A percentile compares a stretch with the other conserved stretches of the same genome.
Conservation (phyloP, 495 filamentous ascomycete species). For the Penicillium longicatenatum region DNA sequence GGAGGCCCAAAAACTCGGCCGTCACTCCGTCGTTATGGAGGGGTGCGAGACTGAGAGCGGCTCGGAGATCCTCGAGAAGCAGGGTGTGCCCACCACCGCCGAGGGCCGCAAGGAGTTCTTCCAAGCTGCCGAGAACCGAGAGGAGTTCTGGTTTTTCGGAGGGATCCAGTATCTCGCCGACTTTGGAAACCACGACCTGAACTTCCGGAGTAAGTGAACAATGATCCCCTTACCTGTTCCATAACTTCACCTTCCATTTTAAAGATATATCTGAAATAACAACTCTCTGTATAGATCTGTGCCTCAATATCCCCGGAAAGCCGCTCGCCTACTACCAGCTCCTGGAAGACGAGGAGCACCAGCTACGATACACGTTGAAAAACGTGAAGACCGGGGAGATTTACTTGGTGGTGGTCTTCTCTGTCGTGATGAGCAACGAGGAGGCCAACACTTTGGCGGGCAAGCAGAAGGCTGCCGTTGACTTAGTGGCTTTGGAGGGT, state of each 20-base stretch:
- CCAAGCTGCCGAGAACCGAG: slow-evolving; percentile 45
- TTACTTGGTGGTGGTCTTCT: slow-evolving; percentile 80
- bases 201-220: slow-evolving; percentile 64
- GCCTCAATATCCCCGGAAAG: slow-evolving; percentile 79
- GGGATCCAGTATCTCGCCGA: slow-evolving; percentile 71
- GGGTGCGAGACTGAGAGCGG: slow-evolving; percentile 33
- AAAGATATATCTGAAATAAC: not conserved
- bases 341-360: slow-evolving; percentile 77
- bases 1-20: slow-evolving; percentile 10
- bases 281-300: slow-evolving; percentile 54
- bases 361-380: slow-evolving; percentile 84
- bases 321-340: slow-evolving; percentile 74
- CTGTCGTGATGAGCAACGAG: slow-evolving; percentile 48
- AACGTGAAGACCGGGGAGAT: slow-evolving; percentile 67
- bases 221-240: not conserved
- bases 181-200: slow-evolving; percentile 91
- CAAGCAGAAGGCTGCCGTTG: not conserved
- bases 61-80: slow-evolving; percentile 38
- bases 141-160: slow-evolving; percentile 57
- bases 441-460: not conserved
- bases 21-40: not conserved
- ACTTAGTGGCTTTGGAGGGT: not conserved
- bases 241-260: not conserved
- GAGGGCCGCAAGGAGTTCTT: slow-evolving; percentile 67
- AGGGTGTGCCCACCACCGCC: slow-evolving; percentile 54